Base-by-base conservation (phyloP, 768 basidiomycete species). In the Lactarius sanguifluus region DNA sequence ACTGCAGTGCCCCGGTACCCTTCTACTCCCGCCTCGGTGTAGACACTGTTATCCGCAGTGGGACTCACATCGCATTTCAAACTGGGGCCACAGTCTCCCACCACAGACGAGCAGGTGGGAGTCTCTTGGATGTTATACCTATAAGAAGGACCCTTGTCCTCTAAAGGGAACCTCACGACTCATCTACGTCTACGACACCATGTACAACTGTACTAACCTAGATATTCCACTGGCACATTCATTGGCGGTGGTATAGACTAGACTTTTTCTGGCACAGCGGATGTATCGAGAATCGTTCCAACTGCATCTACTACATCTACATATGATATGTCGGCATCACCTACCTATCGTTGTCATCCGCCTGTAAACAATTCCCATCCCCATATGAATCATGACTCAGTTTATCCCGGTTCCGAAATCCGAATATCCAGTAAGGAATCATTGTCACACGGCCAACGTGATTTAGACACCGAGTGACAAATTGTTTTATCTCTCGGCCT, bases 1-100 rank as follows among this genome's bases (percentile, higher is more conserved):
- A 61, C 36, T 32, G 40, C 30, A 34, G 28, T 69, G 25, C 30
- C 61, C 47, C 68, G 64, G 7, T 23, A 32, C 54, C 65, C 70
- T 56, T 62, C 68, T 30, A 61, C 70, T 30, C 68, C 68, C 30
- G 55, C 64, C 6, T 60, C 68, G 47, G n/a, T 50, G 32, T 61
- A 60, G 56, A n/a, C 45, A 23, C n/a, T 59, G 25, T 43, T n/a
- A 47, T 57, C 23, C 3, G 32, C 59, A 50, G 58, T 61, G 25
- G 60, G 62, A 60, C 52, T 50, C 28, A 40, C 36, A 23, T 3
- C 20, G 13, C 25, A 30, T 47, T 59, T 34, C 16, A 57, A 18
- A 10, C 4, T n/a, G 28, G 20, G 56, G 20, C 34, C n/a, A 18
- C 59, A 25, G 36, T 47, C 30, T 20, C 28, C 34, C 9, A 9